These are phyloP conservation scores for Candida dendrica DNA, from an alignment of 805 yeast genomes.

Conservation along the genomic window DNA sequence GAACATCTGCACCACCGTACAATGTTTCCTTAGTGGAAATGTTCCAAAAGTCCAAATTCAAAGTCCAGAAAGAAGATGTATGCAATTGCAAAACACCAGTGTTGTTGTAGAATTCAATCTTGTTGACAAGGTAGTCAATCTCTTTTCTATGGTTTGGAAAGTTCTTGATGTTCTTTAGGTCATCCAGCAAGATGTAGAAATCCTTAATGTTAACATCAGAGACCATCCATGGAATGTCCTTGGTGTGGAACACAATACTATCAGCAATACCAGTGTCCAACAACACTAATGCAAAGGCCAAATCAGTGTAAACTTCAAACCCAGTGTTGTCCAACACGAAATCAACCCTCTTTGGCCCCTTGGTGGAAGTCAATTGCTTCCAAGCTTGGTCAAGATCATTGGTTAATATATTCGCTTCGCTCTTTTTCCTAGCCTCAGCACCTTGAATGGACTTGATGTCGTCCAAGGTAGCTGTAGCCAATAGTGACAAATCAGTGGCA, in stretches of 20 bases:
- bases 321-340: slow-evolving; percentile 91
- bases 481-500: slow-evolving; percentile 87
- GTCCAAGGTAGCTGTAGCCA: slow-evolving; percentile 83
- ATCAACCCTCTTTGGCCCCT: slow-evolving; percentile 45
- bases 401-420: slow-evolving; percentile 68
- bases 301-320: slow-evolving; percentile 87
- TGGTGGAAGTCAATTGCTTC: slow-evolving; percentile 31
- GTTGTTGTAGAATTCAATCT: slow-evolving; percentile 34
- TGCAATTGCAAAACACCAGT: slow-evolving; percentile 43
- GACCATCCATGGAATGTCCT: slow-evolving; percentile 94
- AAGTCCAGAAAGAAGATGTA: slow-evolving; percentile 83
- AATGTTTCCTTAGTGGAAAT: slow-evolving; percentile 43
- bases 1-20: slow-evolving; percentile 55
- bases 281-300: slow-evolving; percentile 56
- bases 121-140: slow-evolving; percentile 39
- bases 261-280: slow-evolving; percentile 63
- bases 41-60: slow-evolving; percentile 68
- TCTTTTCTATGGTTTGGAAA: slow-evolving; percentile 43
- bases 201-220: slow-evolving; percentile 91
- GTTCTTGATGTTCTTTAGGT: slow-evolving; percentile 43
- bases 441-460: slow-evolving; percentile 92
- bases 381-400: slow-evolving; percentile 73
- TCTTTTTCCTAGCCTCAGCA: slow-evolving; percentile 73
- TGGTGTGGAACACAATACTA: slow-evolving; percentile 74
- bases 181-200: slow-evolving; percentile 48